Evolutionary conservation across 345 rosid genomes (phyloP), one percentile per base, ranked within the genome.

Genomic region (Eucalyptus fibrosa): DNA sequence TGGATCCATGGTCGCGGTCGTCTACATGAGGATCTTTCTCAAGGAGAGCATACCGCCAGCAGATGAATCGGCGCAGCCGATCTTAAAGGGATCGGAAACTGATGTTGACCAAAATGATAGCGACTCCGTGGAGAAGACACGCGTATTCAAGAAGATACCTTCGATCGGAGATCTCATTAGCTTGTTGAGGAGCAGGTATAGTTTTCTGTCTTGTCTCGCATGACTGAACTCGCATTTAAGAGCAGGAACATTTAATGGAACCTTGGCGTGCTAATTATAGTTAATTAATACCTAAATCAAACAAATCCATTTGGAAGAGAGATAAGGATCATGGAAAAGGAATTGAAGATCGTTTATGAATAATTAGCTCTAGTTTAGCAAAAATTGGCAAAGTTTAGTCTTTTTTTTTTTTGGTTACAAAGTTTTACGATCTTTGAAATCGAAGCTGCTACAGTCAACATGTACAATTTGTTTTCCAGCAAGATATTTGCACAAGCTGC

Each of bases 21-120:
- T 93, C 32, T 97, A 97, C 95, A 96, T 96, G 99, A 95, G 98
- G 91, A 49, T 95, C 90, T 97, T 97, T 86, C 95, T 97, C 42
- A 87, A 94, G 91, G 99, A 97, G 65, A 94, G 90, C 62, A 42
- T 89, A 34, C 88, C 87, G 5, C 40, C 77, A 13, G 50, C 56
- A n/a, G 86, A 89, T 19, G 88, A 28, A 5, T 92, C 93, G 86
- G 82, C 90, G 8, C 93, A 81, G 90, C 98, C 97, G n/a, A 92
- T 97, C 86, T 56, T 96, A 67, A 92, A 91, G 87, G 92, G 88
- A 23, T 90, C 37, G 53, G 55, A 86, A 16, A 90, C 62, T 44
- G 87, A 16, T 82, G 34, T 85, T 72, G 89, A 91, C 87, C 90
- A 56, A 81, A 89, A 87, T 45, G 67, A 62, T 28, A 88, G 80